phyloP scores from a whole-genome alignment of 2,329 filamentous ascomycete genomes.

The Furcasterigmium furcatum region DNA sequence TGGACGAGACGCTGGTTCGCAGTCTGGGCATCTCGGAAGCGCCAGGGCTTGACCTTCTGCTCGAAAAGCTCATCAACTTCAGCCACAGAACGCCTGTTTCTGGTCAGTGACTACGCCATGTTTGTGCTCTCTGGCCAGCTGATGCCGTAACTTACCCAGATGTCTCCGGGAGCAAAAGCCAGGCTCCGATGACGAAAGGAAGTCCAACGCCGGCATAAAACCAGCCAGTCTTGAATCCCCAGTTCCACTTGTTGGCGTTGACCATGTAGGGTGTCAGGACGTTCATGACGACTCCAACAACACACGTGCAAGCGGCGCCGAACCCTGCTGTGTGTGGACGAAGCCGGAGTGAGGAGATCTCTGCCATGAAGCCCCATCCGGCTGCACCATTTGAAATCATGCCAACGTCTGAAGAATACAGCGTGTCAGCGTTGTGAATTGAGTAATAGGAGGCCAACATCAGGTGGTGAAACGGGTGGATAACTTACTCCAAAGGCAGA shows the following conservation, averaged over 20 bases:
- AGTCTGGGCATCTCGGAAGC: background rate
- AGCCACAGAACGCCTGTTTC: constrained; percentile 13
- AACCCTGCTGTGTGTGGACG: constrained; percentile 25
- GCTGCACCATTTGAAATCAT: constrained; percentile 20
- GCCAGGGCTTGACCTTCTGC: background rate
- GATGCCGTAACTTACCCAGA: constrained; percentile 6
- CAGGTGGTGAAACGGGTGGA: background rate
- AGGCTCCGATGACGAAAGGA: constrained; percentile 20
- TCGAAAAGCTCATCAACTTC: constrained; percentile 20
- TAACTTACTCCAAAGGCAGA: constrained; percentile 11
- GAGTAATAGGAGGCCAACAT: background rate
- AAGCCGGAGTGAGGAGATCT: constrained; percentile 29
- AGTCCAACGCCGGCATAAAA: constrained; percentile 22
- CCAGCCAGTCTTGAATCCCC: constrained; percentile 25
- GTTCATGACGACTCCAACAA: constrained; percentile 12
- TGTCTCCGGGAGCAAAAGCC: constrained; percentile 11
- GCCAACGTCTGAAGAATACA: constrained; percentile 16
- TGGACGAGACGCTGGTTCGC: background rate
- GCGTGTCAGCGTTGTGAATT: background rate
- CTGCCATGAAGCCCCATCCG: constrained; percentile 24
- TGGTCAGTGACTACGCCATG: background rate
- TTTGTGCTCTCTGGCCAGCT: too few species aligned
- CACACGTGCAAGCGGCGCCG: constrained; percentile 18
- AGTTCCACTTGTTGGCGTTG: constrained; percentile 23
- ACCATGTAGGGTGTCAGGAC: constrained; percentile 26